Base-by-base conservation (phyloP, 768 basidiomycete species). In the Coprinopsis sp. region DNA sequence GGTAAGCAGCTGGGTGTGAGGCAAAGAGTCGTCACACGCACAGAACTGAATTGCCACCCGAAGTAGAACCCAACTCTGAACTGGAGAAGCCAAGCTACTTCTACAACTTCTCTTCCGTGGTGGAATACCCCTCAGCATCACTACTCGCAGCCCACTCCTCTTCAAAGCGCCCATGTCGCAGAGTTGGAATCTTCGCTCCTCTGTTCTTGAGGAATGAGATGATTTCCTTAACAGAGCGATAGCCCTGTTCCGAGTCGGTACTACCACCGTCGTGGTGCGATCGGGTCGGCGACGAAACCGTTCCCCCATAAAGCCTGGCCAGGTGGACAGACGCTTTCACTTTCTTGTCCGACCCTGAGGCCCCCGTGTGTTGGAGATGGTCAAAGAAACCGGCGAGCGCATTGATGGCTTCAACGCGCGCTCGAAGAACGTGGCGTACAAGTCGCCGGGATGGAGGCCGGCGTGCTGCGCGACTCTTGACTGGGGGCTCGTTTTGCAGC, bases 381-480 rank as follows among this genome's bases (percentile, higher is more conserved):
- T 79, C 75, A 48, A 95, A 79, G 61, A 90, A 84, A 42, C 67
- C 65, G 14, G 84, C 83, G 14, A 97, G 77, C 5, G 82, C 81
- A 50, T 82, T 80, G 28, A 84, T 78, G 13, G 92, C 91, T 61
- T 91, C 82, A 4, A 83, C 77, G n/a, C 94, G 84, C 21, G 87
- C 84, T 14, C 88, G 77, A 42, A 97, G 71, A 47, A 96, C 87
- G 65, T 96, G 91, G 16, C 90, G 87, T 55, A 97, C 82, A 49
- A 96, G 79, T 36, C 83, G 79, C 36, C 90, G 82, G 7, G 90
- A 84, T 8, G 91, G 84, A 1, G 91, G 83, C 19, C 77, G 64
- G 38, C 71, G 73, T 41, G 56, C 60, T 3, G 64, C 56, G 22
- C 62, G 63, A 27, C 58, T 50, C 51, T 70, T 64, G 16, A 65